phyloP scores from a whole-genome alignment of 2,329 filamentous ascomycete genomes.

The Fonsecaea multimorphosa region DNA sequence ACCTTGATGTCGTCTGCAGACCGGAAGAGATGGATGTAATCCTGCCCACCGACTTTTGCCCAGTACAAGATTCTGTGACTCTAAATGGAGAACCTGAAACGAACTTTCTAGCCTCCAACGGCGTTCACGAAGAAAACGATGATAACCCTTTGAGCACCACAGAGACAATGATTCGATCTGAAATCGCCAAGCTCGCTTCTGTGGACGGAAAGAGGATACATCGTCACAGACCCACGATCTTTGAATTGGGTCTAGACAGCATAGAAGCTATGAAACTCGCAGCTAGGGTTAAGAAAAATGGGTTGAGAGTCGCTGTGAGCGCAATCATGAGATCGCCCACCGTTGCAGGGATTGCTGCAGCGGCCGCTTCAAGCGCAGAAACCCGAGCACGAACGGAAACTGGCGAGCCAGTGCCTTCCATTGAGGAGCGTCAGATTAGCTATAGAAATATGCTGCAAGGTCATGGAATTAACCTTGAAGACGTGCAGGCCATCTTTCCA shows the following conservation, averaged over 20 bases:
- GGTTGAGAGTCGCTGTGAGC: constrained; percentile 71
- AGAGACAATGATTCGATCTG: constrained; percentile 61
- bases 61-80: background rate
- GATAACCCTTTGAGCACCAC: constrained; percentile 65
- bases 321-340: constrained; percentile 75
- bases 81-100: background rate
- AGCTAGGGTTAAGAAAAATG: constrained; percentile 68
- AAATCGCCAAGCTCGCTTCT: constrained; percentile 68
- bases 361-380: constrained; percentile 29
- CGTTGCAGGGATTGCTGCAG: constrained; percentile 64
- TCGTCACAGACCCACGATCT: constrained; percentile 66
- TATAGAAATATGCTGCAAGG: constrained; percentile 50
- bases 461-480: constrained; percentile 46
- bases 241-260: constrained; percentile 86
- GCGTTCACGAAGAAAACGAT: background rate
- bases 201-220: constrained; percentile 59
- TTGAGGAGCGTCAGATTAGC: constrained; percentile 38
- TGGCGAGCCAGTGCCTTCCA: constrained; percentile 29
- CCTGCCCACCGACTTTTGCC: constrained; percentile 24
- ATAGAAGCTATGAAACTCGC: constrained; percentile 89
- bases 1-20: constrained; percentile 41
- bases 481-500: constrained; percentile 69
- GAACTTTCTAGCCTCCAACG: background rate
- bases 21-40: constrained; percentile 8
- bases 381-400: background rate